A percentile compares a stretch with the other conserved stretches of the same genome.
Evolutionary conservation across 179 eudicot genomes (phyloP).

Genomic region (Nepenthes alata): DNA sequence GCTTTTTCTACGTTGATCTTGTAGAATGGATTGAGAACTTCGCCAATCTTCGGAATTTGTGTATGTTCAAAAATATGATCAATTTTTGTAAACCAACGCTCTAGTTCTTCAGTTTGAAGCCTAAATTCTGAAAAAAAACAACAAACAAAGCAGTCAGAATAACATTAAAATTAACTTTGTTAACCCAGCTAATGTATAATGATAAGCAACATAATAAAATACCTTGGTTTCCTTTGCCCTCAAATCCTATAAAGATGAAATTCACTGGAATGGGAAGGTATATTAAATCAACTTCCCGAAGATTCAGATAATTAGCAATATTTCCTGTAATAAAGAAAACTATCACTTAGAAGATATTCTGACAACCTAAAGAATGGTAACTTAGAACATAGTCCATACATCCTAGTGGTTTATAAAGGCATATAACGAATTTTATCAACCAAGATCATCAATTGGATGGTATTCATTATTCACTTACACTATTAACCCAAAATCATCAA

Average conservation of each 20-base stretch:
- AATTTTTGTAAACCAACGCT: constrained; percentile 93
- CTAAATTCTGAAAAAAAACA: constrained; percentile 44
- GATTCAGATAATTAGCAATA: constrained; percentile 70
- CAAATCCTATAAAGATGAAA: constrained; percentile 84
- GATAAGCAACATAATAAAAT: constrained; percentile 2
- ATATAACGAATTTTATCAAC: not conserved
- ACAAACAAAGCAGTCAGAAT: not conserved
- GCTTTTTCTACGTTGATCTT: constrained; percentile 56
- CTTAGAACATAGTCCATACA: too few species aligned
- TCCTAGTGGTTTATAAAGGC: too few species aligned
- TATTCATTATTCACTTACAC: too few species aligned
- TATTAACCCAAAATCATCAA: too few species aligned
- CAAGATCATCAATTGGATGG: not conserved
- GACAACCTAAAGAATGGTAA: not conserved
- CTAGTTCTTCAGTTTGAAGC: constrained; percentile 73
- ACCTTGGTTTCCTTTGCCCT: constrained; percentile 93
- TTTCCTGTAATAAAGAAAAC: constrained; percentile 39
- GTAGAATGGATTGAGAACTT: constrained; percentile 72
- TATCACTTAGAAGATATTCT: not conserved
- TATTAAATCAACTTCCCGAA: constrained; percentile 83
- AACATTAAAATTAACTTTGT: not conserved
- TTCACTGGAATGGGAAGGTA: constrained; percentile 83
- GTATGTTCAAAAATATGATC: constrained; percentile 94
- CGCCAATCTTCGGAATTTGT: constrained; percentile 66
- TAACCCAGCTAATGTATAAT: not conserved